Conservation (phyloP, 202 grass and related monocot species). For the Tripidium arundinaceum region DNA sequence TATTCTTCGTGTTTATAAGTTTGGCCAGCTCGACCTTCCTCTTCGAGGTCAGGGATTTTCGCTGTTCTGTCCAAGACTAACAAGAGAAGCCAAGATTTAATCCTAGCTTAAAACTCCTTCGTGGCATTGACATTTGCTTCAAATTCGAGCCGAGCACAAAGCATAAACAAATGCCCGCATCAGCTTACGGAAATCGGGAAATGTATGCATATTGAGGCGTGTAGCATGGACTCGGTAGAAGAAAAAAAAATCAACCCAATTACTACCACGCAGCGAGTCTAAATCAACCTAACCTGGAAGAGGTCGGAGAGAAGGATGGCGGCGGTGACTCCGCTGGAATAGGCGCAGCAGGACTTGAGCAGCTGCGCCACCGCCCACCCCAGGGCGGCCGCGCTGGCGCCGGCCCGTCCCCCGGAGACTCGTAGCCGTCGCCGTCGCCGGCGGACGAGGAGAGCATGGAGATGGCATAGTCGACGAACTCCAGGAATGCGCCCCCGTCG, state of each 20-base stretch:
- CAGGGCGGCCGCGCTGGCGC: constrained; percentile 51
- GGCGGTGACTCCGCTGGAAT: constrained; percentile 82
- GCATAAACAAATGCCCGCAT: background rate
- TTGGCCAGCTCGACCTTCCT: no score
- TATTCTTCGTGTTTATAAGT: no score
- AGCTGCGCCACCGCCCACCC: constrained; percentile 71
- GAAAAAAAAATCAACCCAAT: background rate
- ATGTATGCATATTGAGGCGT: background rate
- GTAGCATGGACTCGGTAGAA: background rate
- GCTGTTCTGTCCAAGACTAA: no score
- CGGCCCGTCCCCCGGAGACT: constrained; percentile 25
- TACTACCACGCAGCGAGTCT: background rate
- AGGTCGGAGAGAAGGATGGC: constrained; percentile 90
- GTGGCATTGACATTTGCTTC: background rate
- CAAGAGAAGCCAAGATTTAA: no score
- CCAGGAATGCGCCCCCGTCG: constrained; percentile 57
- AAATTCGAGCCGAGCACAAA: background rate
- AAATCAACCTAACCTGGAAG: constrained; percentile 54
- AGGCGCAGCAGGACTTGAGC: constrained; percentile 72
- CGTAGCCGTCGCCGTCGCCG: constrained; percentile 23
- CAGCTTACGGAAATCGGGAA: background rate
- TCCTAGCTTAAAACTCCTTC: background rate
- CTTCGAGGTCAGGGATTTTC: no score
- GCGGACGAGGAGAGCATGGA: constrained; percentile 46
- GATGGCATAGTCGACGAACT: constrained; percentile 76